These are phyloP conservation scores for Penicillium sp. DNA, from an alignment of 2,329 filamentous ascomycete genomes.

Conservation along the genomic window DNA sequence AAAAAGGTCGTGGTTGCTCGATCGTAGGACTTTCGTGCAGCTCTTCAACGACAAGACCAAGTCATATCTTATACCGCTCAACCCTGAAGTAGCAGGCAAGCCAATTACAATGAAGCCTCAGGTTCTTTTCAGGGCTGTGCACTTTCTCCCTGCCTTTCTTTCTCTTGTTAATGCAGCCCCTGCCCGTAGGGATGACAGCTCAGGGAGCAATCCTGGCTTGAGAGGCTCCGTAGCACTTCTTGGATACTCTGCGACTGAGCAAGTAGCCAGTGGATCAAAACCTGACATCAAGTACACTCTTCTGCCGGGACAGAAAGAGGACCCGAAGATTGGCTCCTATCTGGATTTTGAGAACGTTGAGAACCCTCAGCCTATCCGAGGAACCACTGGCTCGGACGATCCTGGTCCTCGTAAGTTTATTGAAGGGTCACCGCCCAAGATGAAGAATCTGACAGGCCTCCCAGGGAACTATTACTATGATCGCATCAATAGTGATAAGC, in stretches of 20 bases:
- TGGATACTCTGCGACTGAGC: constrained; percentile 49
- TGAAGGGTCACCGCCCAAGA: not conserved
- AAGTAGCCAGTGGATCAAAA: constrained; percentile 43
- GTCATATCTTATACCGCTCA: not conserved
- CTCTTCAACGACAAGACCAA: not conserved
- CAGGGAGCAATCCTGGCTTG: constrained; percentile 35
- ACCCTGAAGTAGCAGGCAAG: not conserved
- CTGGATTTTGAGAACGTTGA: constrained; percentile 61
- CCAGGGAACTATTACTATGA: constrained; percentile 57
- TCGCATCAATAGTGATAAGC: constrained; percentile 61
- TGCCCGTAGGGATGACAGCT: constrained; percentile 19
- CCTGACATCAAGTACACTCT: constrained; percentile 49
- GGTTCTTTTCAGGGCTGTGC: constrained; percentile 7
- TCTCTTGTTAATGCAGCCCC: constrained; percentile 33
- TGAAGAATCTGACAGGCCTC: not conserved
- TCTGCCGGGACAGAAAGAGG: constrained; percentile 59
- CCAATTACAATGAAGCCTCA: constrained; percentile 25
- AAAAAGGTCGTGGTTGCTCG: not conserved
- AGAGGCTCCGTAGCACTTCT: constrained; percentile 41
- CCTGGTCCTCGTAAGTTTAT: constrained; percentile 55
- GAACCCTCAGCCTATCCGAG: constrained; percentile 63
- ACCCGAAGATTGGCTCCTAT: constrained; percentile 58
- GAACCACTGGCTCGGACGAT: constrained; percentile 57
- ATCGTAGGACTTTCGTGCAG: not conserved
- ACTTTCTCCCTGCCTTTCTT: constrained; percentile 17